Evolutionary conservation across 1,284 basidiomycete species (phyloP).

Genomic region (Anthracocystis setariae): DNA sequence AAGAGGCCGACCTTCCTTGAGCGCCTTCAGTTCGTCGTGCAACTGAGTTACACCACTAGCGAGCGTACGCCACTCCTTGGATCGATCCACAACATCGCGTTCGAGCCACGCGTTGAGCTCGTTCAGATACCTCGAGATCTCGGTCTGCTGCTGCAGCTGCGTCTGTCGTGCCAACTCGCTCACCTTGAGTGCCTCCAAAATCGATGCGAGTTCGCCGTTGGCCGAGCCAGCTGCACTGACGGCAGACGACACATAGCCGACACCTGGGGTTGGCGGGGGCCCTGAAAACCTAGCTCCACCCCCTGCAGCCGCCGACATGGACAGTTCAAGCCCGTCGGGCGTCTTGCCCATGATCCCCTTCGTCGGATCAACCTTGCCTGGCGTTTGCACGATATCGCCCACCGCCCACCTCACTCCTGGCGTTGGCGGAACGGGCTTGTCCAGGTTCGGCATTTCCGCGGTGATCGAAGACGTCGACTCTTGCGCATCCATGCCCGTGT

Average conservation of each 20-base stretch:
- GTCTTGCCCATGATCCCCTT: slow-evolving; percentile 10
- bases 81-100: slow-evolving; percentile 54
- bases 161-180: slow-evolving; percentile 52
- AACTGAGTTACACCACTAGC: slow-evolving; percentile 55
- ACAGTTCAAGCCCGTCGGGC: slow-evolving; percentile 32
- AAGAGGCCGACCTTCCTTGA: slow-evolving; percentile 36
- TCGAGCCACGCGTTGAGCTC: slow-evolving; percentile 63
- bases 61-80: slow-evolving; percentile 57
- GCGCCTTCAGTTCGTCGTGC: slow-evolving; percentile 49
- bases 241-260: slow-evolving; percentile 18
- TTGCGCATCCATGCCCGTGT: slow-evolving; percentile 5
- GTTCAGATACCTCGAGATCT: slow-evolving; percentile 62
- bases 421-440: slow-evolving; percentile 47
- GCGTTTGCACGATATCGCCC: slow-evolving; percentile 18
- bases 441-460: slow-evolving; percentile 19
- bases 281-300: slow-evolving; percentile 31
- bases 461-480: slow-evolving; percentile 28
- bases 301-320: slow-evolving; percentile 31
- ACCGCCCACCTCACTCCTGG: slow-evolving; percentile 39
- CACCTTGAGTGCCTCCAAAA: slow-evolving; percentile 53
- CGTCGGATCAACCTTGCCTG: background rate
- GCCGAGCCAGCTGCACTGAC: slow-evolving; percentile 18
- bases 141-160: slow-evolving; percentile 55
- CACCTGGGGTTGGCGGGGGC: slow-evolving; percentile 35
- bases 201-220: slow-evolving; percentile 40